phyloP scores from a whole-genome alignment of 148 eudicot species.

The Linanthus parryae region DNA sequence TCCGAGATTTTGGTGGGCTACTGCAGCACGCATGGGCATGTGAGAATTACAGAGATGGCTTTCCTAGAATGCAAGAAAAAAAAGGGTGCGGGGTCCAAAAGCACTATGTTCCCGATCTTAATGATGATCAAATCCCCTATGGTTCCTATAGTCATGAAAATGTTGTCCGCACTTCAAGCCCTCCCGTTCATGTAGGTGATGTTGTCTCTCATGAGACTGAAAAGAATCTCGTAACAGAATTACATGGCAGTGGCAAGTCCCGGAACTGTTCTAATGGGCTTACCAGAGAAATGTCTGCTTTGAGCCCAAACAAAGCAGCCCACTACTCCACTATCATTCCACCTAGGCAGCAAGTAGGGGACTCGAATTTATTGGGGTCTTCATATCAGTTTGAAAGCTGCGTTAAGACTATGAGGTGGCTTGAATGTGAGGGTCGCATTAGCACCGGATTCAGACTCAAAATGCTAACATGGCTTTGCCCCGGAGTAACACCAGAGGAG shows the following conservation, averaged over 20 bases:
- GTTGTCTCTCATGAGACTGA: too few species aligned
- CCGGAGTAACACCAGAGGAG: conserved; percentile 76
- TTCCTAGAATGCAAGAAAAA: too few species aligned
- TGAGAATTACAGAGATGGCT: too few species aligned
- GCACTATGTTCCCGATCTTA: conserved; percentile 84
- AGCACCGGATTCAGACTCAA: conserved; percentile 68
- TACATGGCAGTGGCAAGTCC: conserved; percentile 57
- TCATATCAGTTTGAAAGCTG: conserved; percentile 74
- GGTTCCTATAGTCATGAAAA: conserved; percentile 78
- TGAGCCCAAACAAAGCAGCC: conserved; percentile 42
- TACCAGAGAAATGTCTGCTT: conserved; percentile 25
- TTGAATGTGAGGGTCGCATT: conserved; percentile 64
- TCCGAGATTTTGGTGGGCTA: too few species aligned
- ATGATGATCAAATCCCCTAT: conserved; percentile 69
- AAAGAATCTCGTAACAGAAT: conserved; percentile 35
- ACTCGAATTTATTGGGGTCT: conserved; percentile 27
- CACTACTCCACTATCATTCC: conserved; percentile 80
- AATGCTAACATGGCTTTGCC: conserved; percentile 84
- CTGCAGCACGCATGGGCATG: too few species aligned
- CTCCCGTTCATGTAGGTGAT: conserved; percentile 40
- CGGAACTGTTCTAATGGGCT: conserved; percentile 55
- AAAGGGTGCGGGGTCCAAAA: too few species aligned
- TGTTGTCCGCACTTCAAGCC: conserved; percentile 31
- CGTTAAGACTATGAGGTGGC: conserved; percentile 62
- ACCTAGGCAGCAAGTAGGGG: conserved; percentile 36